Percentiles rank a stretch among this genome's conserved stretches.
Conservation (phyloP, 2,329 filamentous ascomycete species). For the Penicillium griseofulvum region DNA sequence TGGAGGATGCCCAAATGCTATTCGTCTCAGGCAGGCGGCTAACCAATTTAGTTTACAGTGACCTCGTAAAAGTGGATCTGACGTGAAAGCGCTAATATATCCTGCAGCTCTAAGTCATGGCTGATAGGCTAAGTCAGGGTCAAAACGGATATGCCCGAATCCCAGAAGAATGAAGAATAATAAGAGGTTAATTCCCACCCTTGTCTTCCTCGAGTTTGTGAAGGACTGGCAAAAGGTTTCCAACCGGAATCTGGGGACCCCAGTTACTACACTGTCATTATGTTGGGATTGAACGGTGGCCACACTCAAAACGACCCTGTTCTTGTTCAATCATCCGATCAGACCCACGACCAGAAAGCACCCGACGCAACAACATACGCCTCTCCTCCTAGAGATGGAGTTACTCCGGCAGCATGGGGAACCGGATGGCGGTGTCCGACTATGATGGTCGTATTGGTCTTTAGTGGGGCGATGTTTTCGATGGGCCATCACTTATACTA, state of each 20-base stretch:
- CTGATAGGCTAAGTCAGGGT: not conserved
- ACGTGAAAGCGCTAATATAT: not conserved
- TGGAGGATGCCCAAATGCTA: not conserved
- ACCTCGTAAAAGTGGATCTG: too few relatives aligned
- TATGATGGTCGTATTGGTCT: slow-evolving; percentile 6
- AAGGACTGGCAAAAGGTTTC: not conserved
- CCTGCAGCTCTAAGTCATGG: not conserved
- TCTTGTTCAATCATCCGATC: not conserved
- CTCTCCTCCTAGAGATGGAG: not conserved
- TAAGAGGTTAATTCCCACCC: not conserved
- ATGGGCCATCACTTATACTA: slow-evolving; percentile 2
- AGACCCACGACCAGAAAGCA: not conserved
- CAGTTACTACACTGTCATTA: not conserved
- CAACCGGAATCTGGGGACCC: not conserved
- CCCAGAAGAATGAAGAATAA: not conserved
- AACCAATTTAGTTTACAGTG: not conserved
- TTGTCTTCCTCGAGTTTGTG: not conserved
- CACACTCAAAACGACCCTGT: not conserved
- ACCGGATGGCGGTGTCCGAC: slow-evolving; percentile 2
- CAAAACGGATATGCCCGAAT: not conserved
- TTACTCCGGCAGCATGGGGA: not conserved
- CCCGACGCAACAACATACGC: not conserved
- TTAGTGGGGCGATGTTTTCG: slow-evolving; percentile 2
- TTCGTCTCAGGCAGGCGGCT: not conserved
- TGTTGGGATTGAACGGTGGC: not conserved